Evolutionary conservation across 495 filamentous ascomycete species (phyloP).

Genomic region (Xylaria nigripes): DNA sequence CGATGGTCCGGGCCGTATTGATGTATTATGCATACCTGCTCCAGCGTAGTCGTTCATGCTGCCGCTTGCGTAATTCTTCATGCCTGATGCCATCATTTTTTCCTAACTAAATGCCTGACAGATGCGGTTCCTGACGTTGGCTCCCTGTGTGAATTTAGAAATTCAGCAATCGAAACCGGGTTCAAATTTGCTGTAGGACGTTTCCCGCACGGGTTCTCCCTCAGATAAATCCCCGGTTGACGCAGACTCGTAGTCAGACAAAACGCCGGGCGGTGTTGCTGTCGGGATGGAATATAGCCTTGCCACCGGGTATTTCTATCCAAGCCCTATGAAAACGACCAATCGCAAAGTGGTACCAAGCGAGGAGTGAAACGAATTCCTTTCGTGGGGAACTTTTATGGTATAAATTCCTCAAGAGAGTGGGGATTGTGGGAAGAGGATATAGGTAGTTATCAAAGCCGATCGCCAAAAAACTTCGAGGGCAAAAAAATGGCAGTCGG

Average conservation of each 20-base stretch:
- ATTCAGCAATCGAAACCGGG: not conserved
- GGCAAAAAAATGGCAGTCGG: not conserved
- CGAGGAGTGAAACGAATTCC: not conserved
- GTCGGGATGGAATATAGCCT: too few species aligned
- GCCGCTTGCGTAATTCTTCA: constrained; percentile 26
- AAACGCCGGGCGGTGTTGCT: too few species aligned
- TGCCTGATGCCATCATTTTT: constrained; percentile 11
- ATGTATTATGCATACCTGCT: constrained; percentile 13
- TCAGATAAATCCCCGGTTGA: too few species aligned
- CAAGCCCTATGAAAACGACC: too few species aligned
- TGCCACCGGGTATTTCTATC: too few species aligned
- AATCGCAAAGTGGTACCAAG: not conserved
- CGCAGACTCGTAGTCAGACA: too few species aligned
- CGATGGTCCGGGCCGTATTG: constrained; percentile 20
- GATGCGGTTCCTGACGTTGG: constrained; percentile 5
- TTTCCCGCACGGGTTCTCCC: too few species aligned
- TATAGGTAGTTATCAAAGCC: not conserved
- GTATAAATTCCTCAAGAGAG: not conserved
- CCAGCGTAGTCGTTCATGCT: constrained; percentile 23
- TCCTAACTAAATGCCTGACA: not conserved
- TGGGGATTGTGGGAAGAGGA: not conserved
- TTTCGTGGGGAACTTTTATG: not conserved
- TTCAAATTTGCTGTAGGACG: too few species aligned
- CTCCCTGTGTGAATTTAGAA: not conserved
- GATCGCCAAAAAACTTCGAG: not conserved